phyloP scores from a whole-genome alignment of 139 green algal genomes.

The Bryopsis sp. region DNA sequence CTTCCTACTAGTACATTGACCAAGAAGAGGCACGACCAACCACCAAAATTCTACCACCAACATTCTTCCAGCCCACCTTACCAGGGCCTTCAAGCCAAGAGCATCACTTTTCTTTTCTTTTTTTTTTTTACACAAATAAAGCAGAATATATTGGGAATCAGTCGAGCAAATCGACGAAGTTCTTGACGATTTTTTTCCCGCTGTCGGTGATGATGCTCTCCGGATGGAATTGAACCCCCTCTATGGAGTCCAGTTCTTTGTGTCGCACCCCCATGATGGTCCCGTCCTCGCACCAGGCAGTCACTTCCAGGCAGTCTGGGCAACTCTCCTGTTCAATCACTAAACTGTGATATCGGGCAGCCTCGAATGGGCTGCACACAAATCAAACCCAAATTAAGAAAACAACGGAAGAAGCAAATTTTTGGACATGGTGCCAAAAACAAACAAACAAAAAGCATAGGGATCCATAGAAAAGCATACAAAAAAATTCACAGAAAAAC shows the following conservation, averaged over 20 bases:
- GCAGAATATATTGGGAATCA: too few relatives aligned
- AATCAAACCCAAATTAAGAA: slow-evolving; percentile 21
- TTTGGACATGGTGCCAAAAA: too few relatives aligned
- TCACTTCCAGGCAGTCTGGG: slow-evolving; percentile 87
- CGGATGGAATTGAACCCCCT: slow-evolving; percentile 97
- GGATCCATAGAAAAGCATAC: too few relatives aligned
- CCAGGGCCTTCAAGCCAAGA: too few relatives aligned
- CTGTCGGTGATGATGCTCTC: slow-evolving; percentile 90
- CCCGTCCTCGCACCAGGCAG: slow-evolving; percentile 93
- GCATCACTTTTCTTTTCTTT: too few relatives aligned
- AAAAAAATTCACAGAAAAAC: too few relatives aligned
- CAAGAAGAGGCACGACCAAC: too few relatives aligned
- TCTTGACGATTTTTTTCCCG: slow-evolving; percentile 77
- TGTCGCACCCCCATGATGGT: slow-evolving; percentile 95
- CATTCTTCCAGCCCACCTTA: too few relatives aligned
- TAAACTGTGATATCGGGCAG: slow-evolving; percentile 83
- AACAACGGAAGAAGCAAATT: slow-evolving; percentile 19
- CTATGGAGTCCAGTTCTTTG: slow-evolving; percentile 59
- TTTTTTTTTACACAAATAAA: too few relatives aligned
- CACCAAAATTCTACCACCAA: too few relatives aligned
- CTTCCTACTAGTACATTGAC: too few relatives aligned
- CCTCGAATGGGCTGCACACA: slow-evolving; percentile 71
- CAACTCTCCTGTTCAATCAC: slow-evolving; percentile 85
- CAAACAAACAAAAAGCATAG: too few relatives aligned
- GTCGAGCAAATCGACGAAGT: slow-evolving; percentile 57